Conservation (phyloP, 306 rosid genomes). For the Alnus rubra region DNA sequence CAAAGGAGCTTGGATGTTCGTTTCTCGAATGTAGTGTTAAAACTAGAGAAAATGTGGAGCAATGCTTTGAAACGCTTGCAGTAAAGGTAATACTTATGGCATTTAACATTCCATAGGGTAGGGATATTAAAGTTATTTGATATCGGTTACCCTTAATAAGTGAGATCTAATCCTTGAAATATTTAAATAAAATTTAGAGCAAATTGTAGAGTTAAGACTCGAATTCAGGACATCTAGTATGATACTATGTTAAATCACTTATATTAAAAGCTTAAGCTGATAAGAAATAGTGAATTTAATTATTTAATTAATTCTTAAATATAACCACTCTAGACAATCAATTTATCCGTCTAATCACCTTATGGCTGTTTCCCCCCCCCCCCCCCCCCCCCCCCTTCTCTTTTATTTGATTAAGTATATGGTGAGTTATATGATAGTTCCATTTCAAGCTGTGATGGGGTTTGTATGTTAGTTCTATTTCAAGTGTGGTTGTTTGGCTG, state of each 20-base stretch:
- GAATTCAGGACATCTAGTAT: no score
- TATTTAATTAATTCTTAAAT: no score
- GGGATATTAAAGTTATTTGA: neutral
- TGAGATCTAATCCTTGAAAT: no score
- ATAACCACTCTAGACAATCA: neutral
- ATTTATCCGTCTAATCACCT: neutral
- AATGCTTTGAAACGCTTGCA: constrained; percentile 79
- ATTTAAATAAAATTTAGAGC: no score
- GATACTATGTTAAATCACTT: no score
- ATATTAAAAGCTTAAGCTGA: neutral
- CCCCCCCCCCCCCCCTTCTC: no score
- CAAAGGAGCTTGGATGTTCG: constrained; percentile 74
- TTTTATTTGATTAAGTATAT: neutral
- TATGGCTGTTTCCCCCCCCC: neutral
- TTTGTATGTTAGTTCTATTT: neutral
- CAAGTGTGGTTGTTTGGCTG: neutral
- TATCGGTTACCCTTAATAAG: no score
- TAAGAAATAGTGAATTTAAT: no score
- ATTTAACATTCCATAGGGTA: neutral
- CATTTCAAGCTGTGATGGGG: no score
- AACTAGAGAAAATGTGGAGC: constrained; percentile 83
- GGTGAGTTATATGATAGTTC: neutral
- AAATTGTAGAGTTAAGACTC: no score
- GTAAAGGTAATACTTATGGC: constrained; percentile 54
- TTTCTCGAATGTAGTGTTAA: constrained; percentile 94